Base-by-base conservation (phyloP, 1,139 yeast genomes). In the Sugiyamaella pinicola region DNA sequence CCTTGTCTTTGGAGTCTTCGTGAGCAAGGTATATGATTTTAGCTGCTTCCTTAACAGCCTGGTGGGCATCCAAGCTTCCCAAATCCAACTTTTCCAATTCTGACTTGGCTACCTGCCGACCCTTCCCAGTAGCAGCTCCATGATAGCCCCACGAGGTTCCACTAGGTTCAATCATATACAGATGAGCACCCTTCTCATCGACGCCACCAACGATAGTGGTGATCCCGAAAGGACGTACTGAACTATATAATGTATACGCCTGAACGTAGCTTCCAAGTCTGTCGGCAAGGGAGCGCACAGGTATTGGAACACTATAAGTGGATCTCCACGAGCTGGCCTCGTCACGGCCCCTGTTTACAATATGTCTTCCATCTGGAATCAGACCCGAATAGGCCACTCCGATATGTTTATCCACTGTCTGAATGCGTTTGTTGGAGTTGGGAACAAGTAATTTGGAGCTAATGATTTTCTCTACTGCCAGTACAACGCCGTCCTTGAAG, bases 41-140 rank as follows among this genome's bases (percentile, higher is more conserved):
- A 15, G 98, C 98, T 28, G 98, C 99, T 65, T 86, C 85, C 64
- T 87, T 90, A 47, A 93, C 86, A 3, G 96, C 99, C 24, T 91
- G 96, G 60, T 74, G 79, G 8, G 84, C 87, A 1, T 85, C 75
- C 61, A 95, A 74, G 58, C 79, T 80, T 52, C 83, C 85, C 58
- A 83, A 76, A 60, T 90, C 87, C 63, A 95, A 77, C 71, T 93
- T 95, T 72, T 95, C 99, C 64, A 95, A 79, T 72, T 95, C 99
- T 18, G 93, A 87, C 72, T 90, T 91, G 55, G 99, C 99, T 22
- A 89, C 82, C 72, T 93, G 99, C 70, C 98, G 84, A 44, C 99
- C 99, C 71, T 93, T 95, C 57, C 99, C 99, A 4, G 97, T 83
- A 33, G 99, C 99, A 47, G 97, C 96, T 54, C 97, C 99, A 52